Conservation (phyloP, 164 flowering plant genomes). For the Chimonanthus praecox region DNA sequence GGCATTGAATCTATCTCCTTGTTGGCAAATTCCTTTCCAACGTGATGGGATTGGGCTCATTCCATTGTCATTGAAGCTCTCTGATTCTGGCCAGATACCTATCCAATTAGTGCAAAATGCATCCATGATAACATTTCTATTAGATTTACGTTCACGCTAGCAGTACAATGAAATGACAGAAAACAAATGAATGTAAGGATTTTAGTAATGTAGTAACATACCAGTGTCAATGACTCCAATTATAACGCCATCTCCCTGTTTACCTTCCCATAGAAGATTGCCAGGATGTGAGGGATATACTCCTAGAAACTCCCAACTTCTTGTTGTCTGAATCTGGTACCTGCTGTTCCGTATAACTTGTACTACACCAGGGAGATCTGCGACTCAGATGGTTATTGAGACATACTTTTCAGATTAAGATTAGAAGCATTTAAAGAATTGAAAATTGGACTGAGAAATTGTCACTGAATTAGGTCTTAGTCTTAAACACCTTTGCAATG, state of each 20-base stretch:
- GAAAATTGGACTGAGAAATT: too few relatives aligned
- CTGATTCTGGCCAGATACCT: conserved; percentile 50
- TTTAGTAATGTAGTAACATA: conserved; percentile 5
- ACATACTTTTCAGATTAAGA: neutral
- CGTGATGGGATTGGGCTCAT: conserved; percentile 38
- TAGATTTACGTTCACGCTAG: too few relatives aligned
- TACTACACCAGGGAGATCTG: conserved; percentile 25
- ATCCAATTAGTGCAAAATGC: conserved; percentile 1
- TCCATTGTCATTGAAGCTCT: conserved; percentile 33
- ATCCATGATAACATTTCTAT: neutral
- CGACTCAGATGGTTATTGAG: neutral
- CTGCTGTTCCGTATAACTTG: conserved; percentile 48
- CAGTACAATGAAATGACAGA: neutral
- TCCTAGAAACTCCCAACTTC: conserved; percentile 80
- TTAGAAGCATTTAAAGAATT: neutral
- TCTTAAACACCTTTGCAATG: too few relatives aligned
- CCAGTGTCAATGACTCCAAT: conserved; percentile 52
- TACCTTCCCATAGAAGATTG: conserved; percentile 21
- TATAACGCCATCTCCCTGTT: conserved; percentile 35
- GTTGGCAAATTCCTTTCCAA: conserved; percentile 47
- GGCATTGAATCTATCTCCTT: conserved; percentile 30
- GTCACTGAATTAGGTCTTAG: too few relatives aligned
- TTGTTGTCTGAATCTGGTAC: conserved; percentile 66
- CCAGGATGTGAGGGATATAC: conserved; percentile 19
- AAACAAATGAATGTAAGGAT: neutral